Percentiles rank a stretch among this genome's conserved stretches.
Evolutionary conservation across 2,329 filamentous ascomycete species (phyloP).

Genomic region (Aspergillus glaucus): DNA sequence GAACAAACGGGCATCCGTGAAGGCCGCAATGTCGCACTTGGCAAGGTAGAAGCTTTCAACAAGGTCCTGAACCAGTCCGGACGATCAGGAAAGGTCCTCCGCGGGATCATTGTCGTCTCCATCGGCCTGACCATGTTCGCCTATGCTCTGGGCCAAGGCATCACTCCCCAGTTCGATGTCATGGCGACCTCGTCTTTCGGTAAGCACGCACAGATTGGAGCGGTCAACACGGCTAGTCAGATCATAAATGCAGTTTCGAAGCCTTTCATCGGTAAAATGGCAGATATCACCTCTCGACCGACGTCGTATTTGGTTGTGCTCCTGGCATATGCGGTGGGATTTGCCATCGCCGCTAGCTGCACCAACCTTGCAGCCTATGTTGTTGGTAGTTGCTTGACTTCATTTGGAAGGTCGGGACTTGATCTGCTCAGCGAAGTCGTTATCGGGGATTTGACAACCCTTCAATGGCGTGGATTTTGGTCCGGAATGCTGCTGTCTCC

Average conservation of each 20-base stretch:
- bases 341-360: constrained; percentile 4
- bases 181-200: constrained; percentile 16
- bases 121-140: constrained; percentile 24
- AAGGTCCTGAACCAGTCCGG: constrained; percentile 19
- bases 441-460: constrained; percentile 21
- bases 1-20: neutral
- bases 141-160: constrained; percentile 19
- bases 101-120: constrained; percentile 15
- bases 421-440: constrained; percentile 24
- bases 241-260: constrained; percentile 19
- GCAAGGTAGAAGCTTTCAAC: constrained; percentile 21
- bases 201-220: constrained; percentile 12
- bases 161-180: constrained; percentile 15
- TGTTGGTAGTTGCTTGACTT: constrained; percentile 20
- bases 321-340: constrained; percentile 19
- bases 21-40: neutral
- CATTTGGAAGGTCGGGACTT: constrained; percentile 23
- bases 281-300: constrained; percentile 20
- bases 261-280: constrained; percentile 17
- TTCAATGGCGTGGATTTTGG: constrained; percentile 24
- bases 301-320: constrained; percentile 10
- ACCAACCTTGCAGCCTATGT: constrained; percentile 16
- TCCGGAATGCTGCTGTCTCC: constrained; percentile 14
- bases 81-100: constrained; percentile 13
- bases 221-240: constrained; percentile 11